Evolutionary conservation across 352 stramenopile genomes (phyloP).

Genomic region (Pythium folliculosum): DNA sequence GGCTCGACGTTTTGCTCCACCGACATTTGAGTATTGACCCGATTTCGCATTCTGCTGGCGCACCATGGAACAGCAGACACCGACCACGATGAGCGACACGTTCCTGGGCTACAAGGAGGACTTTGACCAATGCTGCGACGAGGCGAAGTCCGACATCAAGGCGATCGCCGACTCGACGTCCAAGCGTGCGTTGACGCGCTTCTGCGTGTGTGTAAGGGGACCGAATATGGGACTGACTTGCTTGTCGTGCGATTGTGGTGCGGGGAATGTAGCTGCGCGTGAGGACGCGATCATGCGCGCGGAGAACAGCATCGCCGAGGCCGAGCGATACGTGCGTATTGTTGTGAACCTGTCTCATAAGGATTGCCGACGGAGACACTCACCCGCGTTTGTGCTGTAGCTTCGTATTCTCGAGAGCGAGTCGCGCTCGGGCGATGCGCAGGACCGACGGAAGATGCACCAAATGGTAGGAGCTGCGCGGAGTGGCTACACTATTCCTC

Average conservation of each 20-base stretch:
- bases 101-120: constrained; percentile 84
- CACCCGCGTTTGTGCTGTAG: constrained; percentile 20
- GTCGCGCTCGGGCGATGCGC: constrained; percentile 70
- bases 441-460: constrained; percentile 83
- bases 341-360: not conserved
- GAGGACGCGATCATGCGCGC: constrained; percentile 55
- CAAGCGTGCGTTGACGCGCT: constrained; percentile 22
- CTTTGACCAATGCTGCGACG: constrained; percentile 84
- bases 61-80: not conserved
- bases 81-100: constrained; percentile 62
- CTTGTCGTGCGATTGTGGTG: constrained; percentile 8
- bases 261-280: constrained; percentile 33
- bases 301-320: constrained; percentile 72
- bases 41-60: too few relatives aligned
- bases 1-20: too few relatives aligned
- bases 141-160: constrained; percentile 74
- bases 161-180: constrained; percentile 45
- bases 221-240: constrained; percentile 5
- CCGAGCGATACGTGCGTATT: constrained; percentile 70
- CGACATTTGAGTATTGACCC: too few relatives aligned
- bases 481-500: not conserved
- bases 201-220: too few relatives aligned
- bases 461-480: constrained; percentile 41
- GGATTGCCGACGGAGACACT: not conserved
- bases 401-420: constrained; percentile 86